Conservation (phyloP, 352 stramenopile genomes). For the Globisporangium spinosum region DNA sequence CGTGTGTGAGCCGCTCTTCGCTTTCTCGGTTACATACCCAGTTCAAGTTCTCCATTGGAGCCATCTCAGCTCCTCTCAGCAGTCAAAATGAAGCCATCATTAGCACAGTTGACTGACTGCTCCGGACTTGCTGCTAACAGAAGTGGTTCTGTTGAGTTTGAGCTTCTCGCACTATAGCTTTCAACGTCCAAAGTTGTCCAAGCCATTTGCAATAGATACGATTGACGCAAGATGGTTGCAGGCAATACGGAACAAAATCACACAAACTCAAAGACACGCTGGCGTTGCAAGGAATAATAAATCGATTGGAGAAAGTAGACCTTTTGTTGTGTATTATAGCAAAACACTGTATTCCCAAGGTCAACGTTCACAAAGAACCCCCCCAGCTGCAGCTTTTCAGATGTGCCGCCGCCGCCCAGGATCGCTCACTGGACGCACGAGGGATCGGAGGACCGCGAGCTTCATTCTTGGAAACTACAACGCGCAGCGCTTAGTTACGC, state of each 20-base stretch:
- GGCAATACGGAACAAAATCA: background rate
- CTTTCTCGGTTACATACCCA: too few relatives aligned
- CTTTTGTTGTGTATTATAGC: constrained; percentile 12
- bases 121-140: too few relatives aligned
- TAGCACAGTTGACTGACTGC: too few relatives aligned
- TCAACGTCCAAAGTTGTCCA: too few relatives aligned
- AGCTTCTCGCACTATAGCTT: too few relatives aligned
- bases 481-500: constrained; percentile 44
- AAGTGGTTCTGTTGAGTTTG: too few relatives aligned
- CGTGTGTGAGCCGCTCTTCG: too few relatives aligned
- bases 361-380: constrained; percentile 4
- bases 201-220: background rate
- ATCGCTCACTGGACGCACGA: background rate
- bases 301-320: constrained; percentile 11
- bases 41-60: background rate
- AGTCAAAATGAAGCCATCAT: too few relatives aligned
- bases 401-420: constrained; percentile 1
- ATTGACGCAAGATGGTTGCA: background rate
- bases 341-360: constrained; percentile 7
- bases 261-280: background rate
- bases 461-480: constrained; percentile 6
- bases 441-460: constrained; percentile 6
- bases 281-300: background rate
- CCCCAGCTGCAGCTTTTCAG: constrained; percentile 10
- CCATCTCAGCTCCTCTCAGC: too few relatives aligned